phyloP scores from a whole-genome alignment of 305 asterid genomes.

The Fraxinus latifolia region DNA sequence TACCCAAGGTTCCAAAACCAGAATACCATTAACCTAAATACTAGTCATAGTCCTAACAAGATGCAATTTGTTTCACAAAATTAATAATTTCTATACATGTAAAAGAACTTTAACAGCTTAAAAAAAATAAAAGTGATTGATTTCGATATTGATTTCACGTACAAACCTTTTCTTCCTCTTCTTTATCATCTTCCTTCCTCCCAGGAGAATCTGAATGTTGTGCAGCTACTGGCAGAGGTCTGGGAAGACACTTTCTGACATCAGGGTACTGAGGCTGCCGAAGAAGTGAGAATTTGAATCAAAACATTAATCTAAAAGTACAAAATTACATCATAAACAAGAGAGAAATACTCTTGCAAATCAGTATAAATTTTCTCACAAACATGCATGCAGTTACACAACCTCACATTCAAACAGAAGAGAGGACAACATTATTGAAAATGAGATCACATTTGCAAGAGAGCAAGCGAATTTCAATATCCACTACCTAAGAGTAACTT shows the following conservation, averaged over 20 bases:
- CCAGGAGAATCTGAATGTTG: conserved; percentile 45
- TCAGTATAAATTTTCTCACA: not conserved
- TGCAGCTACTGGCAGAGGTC: conserved; percentile 66
- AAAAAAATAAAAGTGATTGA: not conserved
- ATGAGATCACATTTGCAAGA: not conserved
- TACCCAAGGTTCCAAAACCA: not conserved
- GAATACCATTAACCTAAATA: not conserved
- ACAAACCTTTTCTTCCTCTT: conserved; percentile 72
- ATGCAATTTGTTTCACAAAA: not conserved
- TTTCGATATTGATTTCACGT: conserved; percentile 14
- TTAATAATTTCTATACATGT: not conserved
- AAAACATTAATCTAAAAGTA: not conserved
- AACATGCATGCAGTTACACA: not conserved
- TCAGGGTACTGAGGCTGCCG: conserved; percentile 65
- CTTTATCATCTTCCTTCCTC: conserved; percentile 41
- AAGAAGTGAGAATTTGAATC: conserved; percentile 21
- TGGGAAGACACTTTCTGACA: conserved; percentile 70
- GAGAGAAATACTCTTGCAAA: not conserved
- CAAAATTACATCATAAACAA: not conserved
- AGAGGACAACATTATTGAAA: not conserved
- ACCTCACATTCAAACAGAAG: not conserved
- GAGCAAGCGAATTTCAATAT: not conserved
- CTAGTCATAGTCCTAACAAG: not conserved
- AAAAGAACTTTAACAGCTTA: not conserved
- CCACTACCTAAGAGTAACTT: not conserved